These are phyloP conservation scores for Stereocaulon alpinum DNA, from an alignment of 495 filamentous ascomycete species.

Conservation along the genomic window DNA sequence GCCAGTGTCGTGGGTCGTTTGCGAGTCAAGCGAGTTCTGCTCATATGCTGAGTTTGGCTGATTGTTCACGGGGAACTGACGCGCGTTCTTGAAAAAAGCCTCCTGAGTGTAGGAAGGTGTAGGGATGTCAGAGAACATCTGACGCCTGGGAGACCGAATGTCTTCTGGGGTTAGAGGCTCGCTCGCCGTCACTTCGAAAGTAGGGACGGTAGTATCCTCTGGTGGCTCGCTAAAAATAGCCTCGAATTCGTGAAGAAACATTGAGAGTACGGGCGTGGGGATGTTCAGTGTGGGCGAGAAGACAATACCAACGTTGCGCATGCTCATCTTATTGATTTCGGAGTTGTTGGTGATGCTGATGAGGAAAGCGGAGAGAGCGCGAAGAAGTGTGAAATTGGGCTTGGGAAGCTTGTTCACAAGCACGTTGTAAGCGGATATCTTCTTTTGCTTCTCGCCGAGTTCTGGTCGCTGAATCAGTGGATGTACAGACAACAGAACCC, in stretches of 20 bases:
- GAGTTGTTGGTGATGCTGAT: constrained; percentile 83
- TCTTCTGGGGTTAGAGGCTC: constrained; percentile 45
- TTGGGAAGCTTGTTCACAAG: constrained; percentile 77
- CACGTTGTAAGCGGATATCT: constrained; percentile 69
- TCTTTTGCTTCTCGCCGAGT: constrained; percentile 58
- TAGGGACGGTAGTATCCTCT: constrained; percentile 39
- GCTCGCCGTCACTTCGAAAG: constrained; percentile 38
- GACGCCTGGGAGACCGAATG: constrained; percentile 53
- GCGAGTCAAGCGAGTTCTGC: constrained; percentile 23
- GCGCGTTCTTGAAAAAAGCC: constrained; percentile 35
- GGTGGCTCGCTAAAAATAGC: constrained; percentile 69
- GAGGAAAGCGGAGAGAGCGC: constrained; percentile 74
- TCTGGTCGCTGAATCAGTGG: constrained; percentile 34
- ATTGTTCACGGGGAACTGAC: constrained; percentile 2
- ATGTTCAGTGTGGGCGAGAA: constrained; percentile 99
- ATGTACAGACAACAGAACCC: background rate
- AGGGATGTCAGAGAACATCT: constrained; percentile 61
- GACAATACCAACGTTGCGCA: constrained; percentile 94
- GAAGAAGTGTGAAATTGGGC: constrained; percentile 67
- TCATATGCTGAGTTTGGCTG: constrained; percentile 16
- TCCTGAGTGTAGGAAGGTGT: constrained; percentile 55
- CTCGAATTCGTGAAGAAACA: constrained; percentile 85
- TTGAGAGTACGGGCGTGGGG: constrained; percentile 83
- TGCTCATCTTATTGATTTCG: constrained; percentile 93
- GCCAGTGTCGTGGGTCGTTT: constrained; percentile 40